Conservation (phyloP, 805 yeast genomes). For the Myxozyma sirexii region DNA sequence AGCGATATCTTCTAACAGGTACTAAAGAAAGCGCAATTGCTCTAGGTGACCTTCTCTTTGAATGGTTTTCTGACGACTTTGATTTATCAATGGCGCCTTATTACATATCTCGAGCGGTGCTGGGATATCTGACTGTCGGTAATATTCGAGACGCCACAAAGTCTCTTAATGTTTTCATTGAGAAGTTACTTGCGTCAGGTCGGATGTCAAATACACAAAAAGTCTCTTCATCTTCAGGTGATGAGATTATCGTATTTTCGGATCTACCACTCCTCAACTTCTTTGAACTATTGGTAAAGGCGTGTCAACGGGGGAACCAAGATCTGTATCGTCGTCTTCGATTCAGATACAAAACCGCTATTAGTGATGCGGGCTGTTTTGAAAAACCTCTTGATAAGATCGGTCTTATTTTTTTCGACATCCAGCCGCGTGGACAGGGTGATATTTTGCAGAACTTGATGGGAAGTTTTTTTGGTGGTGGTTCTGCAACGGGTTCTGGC, state of each 20-base stretch:
- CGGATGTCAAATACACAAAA: conserved; percentile 16
- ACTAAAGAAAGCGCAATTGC: conserved; percentile 52
- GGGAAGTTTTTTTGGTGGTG: conserved; percentile 58
- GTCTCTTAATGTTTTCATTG: conserved; percentile 47
- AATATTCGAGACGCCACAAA: conserved; percentile 63
- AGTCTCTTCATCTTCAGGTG: conserved; percentile 36
- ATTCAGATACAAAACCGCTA: conserved; percentile 50
- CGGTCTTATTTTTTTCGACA: conserved; percentile 65
- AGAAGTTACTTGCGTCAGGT: conserved; percentile 39
- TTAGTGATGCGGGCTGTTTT: conserved; percentile 45
- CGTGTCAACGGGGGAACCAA: conserved; percentile 58
- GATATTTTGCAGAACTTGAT: conserved; percentile 73
- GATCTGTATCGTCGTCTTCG: conserved; percentile 59
- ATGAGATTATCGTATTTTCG: conserved; percentile 42
- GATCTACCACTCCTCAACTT: conserved; percentile 62
- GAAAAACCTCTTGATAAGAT: conserved; percentile 54
- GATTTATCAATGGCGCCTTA: conserved; percentile 40
- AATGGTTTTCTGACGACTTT: conserved; percentile 49
- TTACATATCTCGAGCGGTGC: conserved; percentile 60
- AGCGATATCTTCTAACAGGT: conserved; percentile 70
- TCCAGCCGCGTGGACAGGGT: conserved; percentile 54
- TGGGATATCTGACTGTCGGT: conserved; percentile 71
- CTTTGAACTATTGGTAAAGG: conserved; percentile 62
- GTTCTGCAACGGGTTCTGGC: background rate
- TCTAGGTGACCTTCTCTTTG: conserved; percentile 53